Conservation (phyloP, 257 asterid species). For the Coffea canephora region DNA sequence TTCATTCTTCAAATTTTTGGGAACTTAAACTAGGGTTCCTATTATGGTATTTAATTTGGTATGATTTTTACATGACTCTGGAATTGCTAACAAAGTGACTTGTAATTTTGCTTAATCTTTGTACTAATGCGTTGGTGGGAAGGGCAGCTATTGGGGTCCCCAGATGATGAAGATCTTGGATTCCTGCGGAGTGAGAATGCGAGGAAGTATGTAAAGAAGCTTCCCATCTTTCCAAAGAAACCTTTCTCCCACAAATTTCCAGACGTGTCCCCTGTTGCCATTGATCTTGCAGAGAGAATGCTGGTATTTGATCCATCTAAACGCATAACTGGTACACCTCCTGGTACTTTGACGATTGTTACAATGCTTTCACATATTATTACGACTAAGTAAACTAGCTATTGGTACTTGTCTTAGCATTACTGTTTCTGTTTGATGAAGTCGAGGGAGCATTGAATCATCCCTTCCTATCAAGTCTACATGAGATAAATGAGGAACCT, state of each 20-base stretch:
- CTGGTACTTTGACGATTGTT: neutral
- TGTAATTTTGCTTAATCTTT: neutral
- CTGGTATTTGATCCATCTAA: conserved; percentile 83
- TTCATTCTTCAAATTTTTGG: neutral
- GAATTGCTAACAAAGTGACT: neutral
- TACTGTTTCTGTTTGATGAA: conserved; percentile 16
- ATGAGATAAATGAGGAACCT: conserved; percentile 90
- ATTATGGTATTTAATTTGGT: neutral
- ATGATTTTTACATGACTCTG: too few relatives aligned
- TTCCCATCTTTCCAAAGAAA: conserved; percentile 58
- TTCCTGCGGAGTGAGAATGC: conserved; percentile 82
- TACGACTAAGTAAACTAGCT: conserved; percentile 15
- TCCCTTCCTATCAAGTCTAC: conserved; percentile 73
- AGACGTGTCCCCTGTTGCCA: conserved; percentile 60
- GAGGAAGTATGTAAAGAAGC: conserved; percentile 66
- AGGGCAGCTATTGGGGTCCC: conserved; percentile 70
- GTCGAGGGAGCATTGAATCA: conserved; percentile 87
- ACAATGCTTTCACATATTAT: neutral
- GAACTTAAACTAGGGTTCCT: neutral
- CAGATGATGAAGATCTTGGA: conserved; percentile 85
- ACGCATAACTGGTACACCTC: conserved; percentile 68
- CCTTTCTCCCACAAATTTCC: conserved; percentile 57
- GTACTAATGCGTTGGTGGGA: neutral
- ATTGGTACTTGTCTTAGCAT: neutral
- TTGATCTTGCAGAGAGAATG: conserved; percentile 80